Conservation (phyloP, 1,284 basidiomycete genomes). For the Boletus sp. region DNA sequence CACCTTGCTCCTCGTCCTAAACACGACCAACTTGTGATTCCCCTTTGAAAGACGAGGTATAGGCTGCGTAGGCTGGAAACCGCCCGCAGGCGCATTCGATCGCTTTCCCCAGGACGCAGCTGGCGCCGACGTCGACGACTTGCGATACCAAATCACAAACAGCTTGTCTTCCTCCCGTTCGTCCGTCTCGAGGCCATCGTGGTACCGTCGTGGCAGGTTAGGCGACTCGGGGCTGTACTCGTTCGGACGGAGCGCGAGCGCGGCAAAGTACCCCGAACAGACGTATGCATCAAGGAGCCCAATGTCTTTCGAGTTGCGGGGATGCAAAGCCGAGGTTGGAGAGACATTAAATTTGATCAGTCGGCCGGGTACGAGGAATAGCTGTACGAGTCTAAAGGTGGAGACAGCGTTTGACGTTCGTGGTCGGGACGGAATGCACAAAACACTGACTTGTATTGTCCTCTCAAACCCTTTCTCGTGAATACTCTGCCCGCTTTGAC, state of each 20-base stretch:
- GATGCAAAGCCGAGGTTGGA: slow-evolving; percentile 48
- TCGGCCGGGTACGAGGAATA: slow-evolving; percentile 63
- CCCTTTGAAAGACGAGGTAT: slow-evolving; percentile 52
- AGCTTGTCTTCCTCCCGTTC: slow-evolving; percentile 73
- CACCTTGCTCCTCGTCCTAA: slow-evolving; percentile 71
- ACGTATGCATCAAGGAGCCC: slow-evolving; percentile 73
- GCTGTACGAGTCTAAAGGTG: slow-evolving; percentile 53
- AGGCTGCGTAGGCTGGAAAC: slow-evolving; percentile 24
- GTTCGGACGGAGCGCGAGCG: slow-evolving; percentile 55
- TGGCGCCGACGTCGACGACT: slow-evolving; percentile 22
- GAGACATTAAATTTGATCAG: slow-evolving; percentile 61
- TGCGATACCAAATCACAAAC: slow-evolving; percentile 67
- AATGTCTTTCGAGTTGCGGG: slow-evolving; percentile 47
- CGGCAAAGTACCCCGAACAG: slow-evolving; percentile 72
- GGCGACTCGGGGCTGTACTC: slow-evolving; percentile 55
- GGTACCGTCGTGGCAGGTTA: slow-evolving; percentile 61
- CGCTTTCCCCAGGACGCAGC: slow-evolving; percentile 3
- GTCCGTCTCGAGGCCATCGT: slow-evolving; percentile 74
- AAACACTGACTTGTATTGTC: slow-evolving; percentile 62
- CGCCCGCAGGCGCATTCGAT: slow-evolving; percentile 23
- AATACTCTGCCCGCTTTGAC: slow-evolving; percentile 68
- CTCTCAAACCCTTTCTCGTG: slow-evolving; percentile 60
- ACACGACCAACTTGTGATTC: slow-evolving; percentile 62
- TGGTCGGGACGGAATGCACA: not conserved
- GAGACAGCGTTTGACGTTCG: not conserved